These are phyloP conservation scores for Zopfia rhizophila DNA, from an alignment of 2,329 filamentous ascomycete genomes.

Conservation along the genomic window DNA sequence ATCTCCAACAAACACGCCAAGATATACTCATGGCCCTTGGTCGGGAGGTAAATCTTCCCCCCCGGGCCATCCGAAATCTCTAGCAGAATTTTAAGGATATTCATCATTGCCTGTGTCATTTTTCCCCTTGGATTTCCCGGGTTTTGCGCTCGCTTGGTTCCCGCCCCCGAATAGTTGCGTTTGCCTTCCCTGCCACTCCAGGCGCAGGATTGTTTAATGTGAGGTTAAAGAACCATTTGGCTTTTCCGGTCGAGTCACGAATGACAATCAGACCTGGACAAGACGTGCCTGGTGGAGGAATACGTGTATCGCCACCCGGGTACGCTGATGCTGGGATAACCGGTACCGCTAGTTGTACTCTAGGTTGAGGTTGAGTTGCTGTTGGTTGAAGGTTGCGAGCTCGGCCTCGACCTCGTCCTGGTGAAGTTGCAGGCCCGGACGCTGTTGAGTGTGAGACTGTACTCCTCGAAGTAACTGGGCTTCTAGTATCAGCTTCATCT, in stretches of 20 bases:
- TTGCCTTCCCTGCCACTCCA: slow-evolving; percentile 10
- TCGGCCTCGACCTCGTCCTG: neutral
- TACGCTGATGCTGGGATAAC: too few relatives aligned
- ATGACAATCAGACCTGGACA: slow-evolving; percentile 2
- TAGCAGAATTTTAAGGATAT: neutral
- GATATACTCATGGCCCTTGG: slow-evolving; percentile 3
- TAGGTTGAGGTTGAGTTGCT: neutral
- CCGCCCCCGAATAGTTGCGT: too few relatives aligned
- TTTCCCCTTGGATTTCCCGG: slow-evolving; percentile 5
- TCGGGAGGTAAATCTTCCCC: slow-evolving; percentile 4
- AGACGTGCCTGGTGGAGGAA: slow-evolving; percentile 7
- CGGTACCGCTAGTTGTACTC: too few relatives aligned
- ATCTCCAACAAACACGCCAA: neutral
- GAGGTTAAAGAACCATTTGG: slow-evolving; percentile 15
- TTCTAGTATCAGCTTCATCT: neutral
- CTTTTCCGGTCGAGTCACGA: slow-evolving; percentile 2
- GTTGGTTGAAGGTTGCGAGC: neutral
- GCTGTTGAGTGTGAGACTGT: too few relatives aligned
- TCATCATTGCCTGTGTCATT: neutral
- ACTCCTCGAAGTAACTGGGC: too few relatives aligned
- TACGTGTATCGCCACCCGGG: slow-evolving; percentile 12
- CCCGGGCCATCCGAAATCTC: slow-evolving; percentile 9
- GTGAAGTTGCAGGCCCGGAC: neutral
- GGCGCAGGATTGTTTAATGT: slow-evolving; percentile 10
- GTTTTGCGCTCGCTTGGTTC: slow-evolving; percentile 1